phyloP scores from a whole-genome alignment of 176 grass and related monocot genomes.

The Bromus sterilis region DNA sequence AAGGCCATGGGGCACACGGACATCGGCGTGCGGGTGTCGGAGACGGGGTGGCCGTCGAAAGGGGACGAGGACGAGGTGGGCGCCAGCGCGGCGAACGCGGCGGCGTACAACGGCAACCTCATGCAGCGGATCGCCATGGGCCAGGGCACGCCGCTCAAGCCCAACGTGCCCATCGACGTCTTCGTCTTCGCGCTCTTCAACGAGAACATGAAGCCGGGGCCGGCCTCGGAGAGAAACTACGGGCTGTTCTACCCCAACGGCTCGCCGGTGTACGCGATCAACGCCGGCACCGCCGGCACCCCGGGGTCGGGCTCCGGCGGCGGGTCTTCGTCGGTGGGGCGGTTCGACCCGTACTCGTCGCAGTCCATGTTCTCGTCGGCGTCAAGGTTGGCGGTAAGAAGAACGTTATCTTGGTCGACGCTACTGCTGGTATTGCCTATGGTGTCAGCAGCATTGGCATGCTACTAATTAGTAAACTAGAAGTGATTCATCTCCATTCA shows the following conservation, averaged over 20 bases:
- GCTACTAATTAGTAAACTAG: background rate
- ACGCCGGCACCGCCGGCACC: background rate
- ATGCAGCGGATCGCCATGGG: conserved; percentile 56
- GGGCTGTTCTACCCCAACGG: conserved; percentile 66
- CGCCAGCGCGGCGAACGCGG: conserved; percentile 64
- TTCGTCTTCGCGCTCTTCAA: conserved; percentile 90
- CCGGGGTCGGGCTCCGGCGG: background rate
- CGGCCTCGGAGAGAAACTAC: conserved; percentile 77
- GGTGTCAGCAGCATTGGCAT: background rate
- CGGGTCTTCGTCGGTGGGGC: background rate
- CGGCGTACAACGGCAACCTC: conserved; percentile 73
- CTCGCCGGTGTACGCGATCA: conserved; percentile 56
- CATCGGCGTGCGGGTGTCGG: conserved; percentile 54
- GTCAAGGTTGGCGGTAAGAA: conserved; percentile 35
- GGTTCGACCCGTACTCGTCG: conserved; percentile 27
- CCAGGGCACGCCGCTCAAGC: conserved; percentile 76
- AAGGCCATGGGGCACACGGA: conserved; percentile 66
- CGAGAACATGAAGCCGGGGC: conserved; percentile 61
- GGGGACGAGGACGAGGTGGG: conserved; percentile 69
- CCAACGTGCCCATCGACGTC: conserved; percentile 70
- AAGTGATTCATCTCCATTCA: background rate
- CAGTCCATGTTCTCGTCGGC: conserved; percentile 38
- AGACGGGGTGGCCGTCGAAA: conserved; percentile 86
- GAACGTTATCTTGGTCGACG: conserved; percentile 1
- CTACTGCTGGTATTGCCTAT: conserved; percentile 1